These are phyloP conservation scores for Schoenoplectus tabernaemontani DNA, from an alignment of 202 grass and related monocot genomes.

Conservation along the genomic window DNA sequence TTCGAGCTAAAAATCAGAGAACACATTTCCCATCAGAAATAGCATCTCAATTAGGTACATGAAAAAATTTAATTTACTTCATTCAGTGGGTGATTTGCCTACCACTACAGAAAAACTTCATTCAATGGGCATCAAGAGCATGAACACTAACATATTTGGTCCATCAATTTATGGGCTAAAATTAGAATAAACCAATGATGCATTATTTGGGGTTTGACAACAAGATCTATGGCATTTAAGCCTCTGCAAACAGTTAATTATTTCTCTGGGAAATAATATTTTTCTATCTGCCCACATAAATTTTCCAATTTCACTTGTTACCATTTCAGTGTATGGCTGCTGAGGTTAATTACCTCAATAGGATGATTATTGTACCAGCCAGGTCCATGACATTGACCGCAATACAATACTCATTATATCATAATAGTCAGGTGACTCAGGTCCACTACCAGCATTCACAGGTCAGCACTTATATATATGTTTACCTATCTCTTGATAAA, in stretches of 20 bases:
- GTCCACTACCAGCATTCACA: neutral
- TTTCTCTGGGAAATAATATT: neutral
- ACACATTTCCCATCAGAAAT: neutral
- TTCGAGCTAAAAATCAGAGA: neutral
- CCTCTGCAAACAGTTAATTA: neutral
- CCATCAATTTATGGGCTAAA: neutral
- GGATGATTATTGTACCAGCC: neutral
- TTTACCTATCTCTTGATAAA: neutral
- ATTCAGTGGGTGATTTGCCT: no score
- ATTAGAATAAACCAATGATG: neutral
- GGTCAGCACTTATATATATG: no score
- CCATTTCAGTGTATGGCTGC: neutral
- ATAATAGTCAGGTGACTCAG: no score
- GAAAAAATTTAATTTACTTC: neutral
- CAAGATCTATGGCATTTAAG: neutral
- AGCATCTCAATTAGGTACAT: neutral
- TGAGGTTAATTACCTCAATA: neutral
- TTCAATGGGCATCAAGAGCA: neutral
- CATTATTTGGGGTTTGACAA: neutral
- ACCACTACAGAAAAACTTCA: no score
- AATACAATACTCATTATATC: neutral
- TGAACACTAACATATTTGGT: neutral
- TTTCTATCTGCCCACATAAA: neutral
- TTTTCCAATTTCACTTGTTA: neutral
- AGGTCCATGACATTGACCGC: neutral